Conservation (phyloP, 2,329 filamentous ascomycete species). For the Leptosphaerulina australis region DNA sequence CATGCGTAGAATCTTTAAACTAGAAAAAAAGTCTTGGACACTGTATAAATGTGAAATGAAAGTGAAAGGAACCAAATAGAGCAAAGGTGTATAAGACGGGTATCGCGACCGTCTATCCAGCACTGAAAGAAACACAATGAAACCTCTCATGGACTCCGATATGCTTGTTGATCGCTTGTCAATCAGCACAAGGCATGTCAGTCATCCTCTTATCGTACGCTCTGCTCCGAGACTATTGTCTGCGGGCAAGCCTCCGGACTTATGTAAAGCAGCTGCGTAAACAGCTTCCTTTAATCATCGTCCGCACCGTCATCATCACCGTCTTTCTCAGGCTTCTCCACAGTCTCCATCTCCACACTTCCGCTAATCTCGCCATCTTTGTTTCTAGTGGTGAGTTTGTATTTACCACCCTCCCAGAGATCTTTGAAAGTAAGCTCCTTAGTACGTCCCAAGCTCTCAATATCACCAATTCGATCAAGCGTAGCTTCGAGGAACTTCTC, state of each 20-base stretch:
- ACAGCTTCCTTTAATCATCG: slow-evolving; percentile 16
- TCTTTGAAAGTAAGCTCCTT: slow-evolving; percentile 95
- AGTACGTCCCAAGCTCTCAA: slow-evolving; percentile 92
- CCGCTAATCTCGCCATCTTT: slow-evolving; percentile 37
- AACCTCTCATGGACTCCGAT: neutral
- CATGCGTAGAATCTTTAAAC: neutral
- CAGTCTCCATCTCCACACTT: slow-evolving; percentile 42
- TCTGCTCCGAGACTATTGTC: too few relatives aligned
- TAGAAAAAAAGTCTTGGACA: too few relatives aligned
- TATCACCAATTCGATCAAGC: slow-evolving; percentile 83
- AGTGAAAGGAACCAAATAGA: neutral
- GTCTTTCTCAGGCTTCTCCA: slow-evolving; percentile 37
- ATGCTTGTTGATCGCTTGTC: neutral
- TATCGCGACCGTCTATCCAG: slow-evolving; percentile 11
- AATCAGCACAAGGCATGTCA: neutral
- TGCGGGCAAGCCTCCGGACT: too few relatives aligned
- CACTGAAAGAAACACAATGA: slow-evolving; percentile 1
- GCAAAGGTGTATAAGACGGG: slow-evolving; percentile 5
- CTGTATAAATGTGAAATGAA: neutral
- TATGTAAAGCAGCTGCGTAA: too few relatives aligned
- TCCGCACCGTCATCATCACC: slow-evolving; percentile 30
- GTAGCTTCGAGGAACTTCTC: slow-evolving; percentile 82
- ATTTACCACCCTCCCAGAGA: slow-evolving; percentile 82
- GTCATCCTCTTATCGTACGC: slow-evolving; percentile 5
- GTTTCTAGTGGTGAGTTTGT: slow-evolving; percentile 52